Evolutionary conservation across 352 stramenopile genomes (phyloP), one percentile per base, ranked within the genome.

Genomic region (Plasmopara muralis): DNA sequence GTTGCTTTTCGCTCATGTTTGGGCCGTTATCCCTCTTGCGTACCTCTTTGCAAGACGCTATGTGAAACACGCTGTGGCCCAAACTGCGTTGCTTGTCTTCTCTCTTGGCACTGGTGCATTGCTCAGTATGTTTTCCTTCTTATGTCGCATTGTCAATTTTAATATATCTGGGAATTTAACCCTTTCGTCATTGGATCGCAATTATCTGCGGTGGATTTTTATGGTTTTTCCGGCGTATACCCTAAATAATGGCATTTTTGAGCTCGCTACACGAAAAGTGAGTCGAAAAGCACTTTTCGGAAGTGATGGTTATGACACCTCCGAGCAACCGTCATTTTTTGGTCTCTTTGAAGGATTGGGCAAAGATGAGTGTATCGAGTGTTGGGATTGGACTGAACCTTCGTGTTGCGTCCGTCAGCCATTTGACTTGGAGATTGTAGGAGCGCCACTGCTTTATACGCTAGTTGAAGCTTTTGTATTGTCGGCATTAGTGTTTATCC

Each of bases 111-210:
- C 73, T 0, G 79, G 77, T n/a, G 74, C 70, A 0, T 56, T 89
- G 43, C 51, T 89, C 20, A 86, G 75, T 42, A 87, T 89, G 44
- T 83, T 89, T 50, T 89, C 78, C 18, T 87, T 89, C 44, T 50
- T 89, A 34, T 89, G 78, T 38, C 78, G 78, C 13, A 63, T 89
- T 16, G 64, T 87, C 12, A 68, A 83, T 55, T 87, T 83, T 43
- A 35, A 38, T 0, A 52, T 75, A 7, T 54, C 51, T 8, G 56
- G 49, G 7, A 59, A 48, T 0, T 70, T 88, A 13, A 80, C 68
- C 10, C 60, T 89, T 2, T 76, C 78, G 1, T 67, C 64, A 2
- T 55, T 89, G 2, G 78, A 89, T 44, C 73, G 64, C 2, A 80
- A 83, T 47, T 89, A 86, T 41, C 46, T 89, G 38, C 73, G 76